Evolutionary conservation across 345 rosid species (phyloP).

Genomic region (Corchorus capsularis): DNA sequence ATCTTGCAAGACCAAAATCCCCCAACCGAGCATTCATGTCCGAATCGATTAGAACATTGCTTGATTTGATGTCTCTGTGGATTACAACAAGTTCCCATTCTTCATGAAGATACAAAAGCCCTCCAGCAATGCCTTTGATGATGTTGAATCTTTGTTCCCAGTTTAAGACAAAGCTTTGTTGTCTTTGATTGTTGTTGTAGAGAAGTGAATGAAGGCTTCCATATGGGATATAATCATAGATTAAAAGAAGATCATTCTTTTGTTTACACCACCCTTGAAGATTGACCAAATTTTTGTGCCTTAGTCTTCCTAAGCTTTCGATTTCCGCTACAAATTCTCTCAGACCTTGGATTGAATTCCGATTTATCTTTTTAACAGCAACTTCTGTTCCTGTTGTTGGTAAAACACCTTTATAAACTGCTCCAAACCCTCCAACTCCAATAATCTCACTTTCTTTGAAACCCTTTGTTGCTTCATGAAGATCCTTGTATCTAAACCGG

Average conservation of each 20-base stretch:
- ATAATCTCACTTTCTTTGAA: conserved; percentile 61
- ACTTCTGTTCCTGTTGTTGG: conserved; percentile 39
- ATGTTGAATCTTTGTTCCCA: conserved; percentile 73
- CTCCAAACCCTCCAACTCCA: conserved; percentile 79
- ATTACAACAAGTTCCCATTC: conserved; percentile 79
- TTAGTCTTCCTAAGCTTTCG: conserved; percentile 64
- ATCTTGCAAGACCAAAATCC: conserved; percentile 82
- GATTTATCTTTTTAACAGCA: conserved; percentile 68
- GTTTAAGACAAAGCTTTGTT: conserved; percentile 33
- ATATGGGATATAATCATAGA: conserved; percentile 67
- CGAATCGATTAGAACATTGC: conserved; percentile 70
- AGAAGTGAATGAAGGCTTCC: conserved; percentile 67
- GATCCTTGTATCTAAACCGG: conserved; percentile 59
- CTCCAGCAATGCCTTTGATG: conserved; percentile 67
- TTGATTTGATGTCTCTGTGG: conserved; percentile 76
- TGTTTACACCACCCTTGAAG: conserved; percentile 79
- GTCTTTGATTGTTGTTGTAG: conserved; percentile 18
- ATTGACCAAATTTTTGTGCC: conserved; percentile 68
- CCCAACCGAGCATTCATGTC: conserved; percentile 70
- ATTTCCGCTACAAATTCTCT: conserved; percentile 77
- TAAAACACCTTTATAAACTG: conserved; percentile 61
- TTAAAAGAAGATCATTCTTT: conserved; percentile 59
- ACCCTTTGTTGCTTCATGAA: conserved; percentile 56
- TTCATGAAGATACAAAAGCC: conserved; percentile 66
- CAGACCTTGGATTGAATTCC: conserved; percentile 66